Evolutionary conservation across 441 rosid species (phyloP), one percentile per base, ranked within the genome.

Genomic region (Gossypium lobatum): DNA sequence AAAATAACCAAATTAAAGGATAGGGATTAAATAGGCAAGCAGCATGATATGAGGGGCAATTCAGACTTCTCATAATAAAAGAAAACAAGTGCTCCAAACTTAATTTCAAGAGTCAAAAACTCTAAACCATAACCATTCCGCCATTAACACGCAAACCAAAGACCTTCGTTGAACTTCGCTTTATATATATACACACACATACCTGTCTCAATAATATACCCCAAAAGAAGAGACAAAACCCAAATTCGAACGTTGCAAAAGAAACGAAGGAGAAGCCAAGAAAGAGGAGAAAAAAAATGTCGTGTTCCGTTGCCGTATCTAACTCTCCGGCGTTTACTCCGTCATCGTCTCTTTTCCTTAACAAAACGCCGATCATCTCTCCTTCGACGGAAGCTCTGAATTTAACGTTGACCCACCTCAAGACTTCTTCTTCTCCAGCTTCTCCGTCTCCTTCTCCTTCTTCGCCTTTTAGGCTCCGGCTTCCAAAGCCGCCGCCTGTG

Each of bases 271-370:
- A 7, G 20, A 25, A 61, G 2, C 2, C 6, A 3, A 16, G 0
- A 14, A 26, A 9, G 11, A 53, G 16, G 6, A 14, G 4, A 48
- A 9, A 3, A 1, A 42, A 71, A n/a, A 93, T 93, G 98, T 85
- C 95, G 75, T 92, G 93, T 62, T 86, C 94, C 0, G 83, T 94
- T 18, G 93, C 93, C 2, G 86, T 88, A 0, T 77, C 91, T 4
- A 94, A 77, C 42, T 92, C 98, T 2, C 95, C 97, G 20, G 92
- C 84, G 3, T 94, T 92, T 78, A 92, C 97, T 1, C 91, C 97
- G 1, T 81, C 95, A 1, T 83, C 95, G 0, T 88, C 93, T 59
- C 81, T 87, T 62, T 91, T 93, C 84, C 80, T 81, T 86, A 88
- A 76, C 86, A 86, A 81, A 72, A 2, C 86, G 0, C 76, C 88